Percentiles rank a stretch among this genome's conserved stretches.
These are phyloP conservation scores for Emiliania huxleyi DNA, from an alignment of 78 protist species.

Conservation along the genomic window DNA sequence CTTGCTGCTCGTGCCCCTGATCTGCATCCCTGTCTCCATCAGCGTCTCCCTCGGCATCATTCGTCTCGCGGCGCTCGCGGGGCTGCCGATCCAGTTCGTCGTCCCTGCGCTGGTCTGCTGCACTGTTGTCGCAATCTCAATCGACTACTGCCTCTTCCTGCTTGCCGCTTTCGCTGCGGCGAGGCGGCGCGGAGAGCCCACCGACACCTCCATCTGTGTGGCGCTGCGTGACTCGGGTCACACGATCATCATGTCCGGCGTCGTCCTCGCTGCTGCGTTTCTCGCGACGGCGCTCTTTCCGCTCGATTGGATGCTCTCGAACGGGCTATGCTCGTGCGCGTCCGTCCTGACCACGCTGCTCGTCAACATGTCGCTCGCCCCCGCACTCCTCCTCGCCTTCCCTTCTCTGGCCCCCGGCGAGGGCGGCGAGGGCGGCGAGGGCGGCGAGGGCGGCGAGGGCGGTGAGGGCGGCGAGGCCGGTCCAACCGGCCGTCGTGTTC, in stretches of 20 bases:
- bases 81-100: neutral
- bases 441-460: no score
- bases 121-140: neutral
- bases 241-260: conserved; percentile 52
- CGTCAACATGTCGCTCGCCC: conserved; percentile 52
- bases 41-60: neutral
- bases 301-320: conserved; percentile 26
- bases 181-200: neutral
- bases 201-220: neutral
- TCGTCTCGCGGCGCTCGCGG: neutral
- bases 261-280: conserved; percentile 36
- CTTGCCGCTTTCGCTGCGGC: conserved; percentile 62
- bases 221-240: conserved; percentile 39
- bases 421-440: no score
- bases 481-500: no score
- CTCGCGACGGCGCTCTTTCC: conserved; percentile 40
- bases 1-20: neutral
- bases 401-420: no score
- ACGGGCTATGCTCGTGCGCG: neutral
- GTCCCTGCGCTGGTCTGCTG: neutral
- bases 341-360: conserved; percentile 33
- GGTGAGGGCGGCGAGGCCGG: no score
- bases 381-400: conserved; percentile 51
- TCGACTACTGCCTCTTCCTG: conserved; percentile 71
- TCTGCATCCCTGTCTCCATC: neutral